phyloP scores from a whole-genome alignment of 2,329 filamentous ascomycete genomes.

The Pseudocercospora vitis region DNA sequence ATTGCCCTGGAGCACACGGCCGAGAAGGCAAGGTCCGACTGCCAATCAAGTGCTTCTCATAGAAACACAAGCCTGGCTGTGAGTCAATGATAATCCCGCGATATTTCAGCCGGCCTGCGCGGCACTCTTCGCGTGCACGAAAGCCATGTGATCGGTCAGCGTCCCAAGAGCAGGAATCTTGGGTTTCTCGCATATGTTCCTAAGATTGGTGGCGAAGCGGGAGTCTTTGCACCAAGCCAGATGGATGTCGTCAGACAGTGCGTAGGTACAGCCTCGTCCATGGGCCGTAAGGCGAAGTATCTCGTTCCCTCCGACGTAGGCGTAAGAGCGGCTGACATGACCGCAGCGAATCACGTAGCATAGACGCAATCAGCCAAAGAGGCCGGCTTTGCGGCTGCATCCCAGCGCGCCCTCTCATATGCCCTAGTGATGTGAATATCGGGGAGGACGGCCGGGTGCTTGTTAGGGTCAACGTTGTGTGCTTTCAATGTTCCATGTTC shows the following conservation, averaged over 20 bases:
- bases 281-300: background rate
- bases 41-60: background rate
- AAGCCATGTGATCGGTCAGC: background rate
- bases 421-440: background rate
- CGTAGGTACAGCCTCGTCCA: conserved; percentile 3
- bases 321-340: background rate
- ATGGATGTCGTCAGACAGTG: too few species aligned
- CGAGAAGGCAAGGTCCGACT: background rate
- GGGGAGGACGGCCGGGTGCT: too few species aligned
- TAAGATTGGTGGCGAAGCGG: background rate
- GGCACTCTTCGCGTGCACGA: background rate
- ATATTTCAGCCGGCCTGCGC: background rate
- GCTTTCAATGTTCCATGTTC: background rate
- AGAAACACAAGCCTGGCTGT: background rate
- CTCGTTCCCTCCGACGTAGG: background rate
- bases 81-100: background rate
- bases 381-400: background rate
- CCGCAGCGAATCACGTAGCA: background rate
- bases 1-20: background rate
- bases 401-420: background rate
- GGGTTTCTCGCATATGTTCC: background rate
- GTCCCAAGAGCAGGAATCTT: background rate
- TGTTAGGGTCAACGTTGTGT: too few species aligned
- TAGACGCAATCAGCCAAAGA: background rate
- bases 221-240: background rate